Evolutionary conservation across 108 stramenopile species (phyloP).

Genomic region (Hondaea fermentalgiana): DNA sequence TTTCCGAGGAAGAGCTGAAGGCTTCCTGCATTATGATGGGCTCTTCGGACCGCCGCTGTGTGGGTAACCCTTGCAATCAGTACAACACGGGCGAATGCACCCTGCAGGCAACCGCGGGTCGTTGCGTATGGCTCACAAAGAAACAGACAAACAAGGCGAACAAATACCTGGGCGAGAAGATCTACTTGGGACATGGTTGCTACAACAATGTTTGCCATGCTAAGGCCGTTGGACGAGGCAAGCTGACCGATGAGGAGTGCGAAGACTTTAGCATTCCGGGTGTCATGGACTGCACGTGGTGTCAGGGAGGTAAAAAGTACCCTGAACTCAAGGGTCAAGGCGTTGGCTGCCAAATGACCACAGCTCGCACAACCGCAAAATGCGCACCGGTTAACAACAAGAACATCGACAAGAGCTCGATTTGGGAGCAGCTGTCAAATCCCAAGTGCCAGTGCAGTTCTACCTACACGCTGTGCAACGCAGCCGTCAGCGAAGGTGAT

Average conservation of each 20-base stretch:
- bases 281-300: background rate
- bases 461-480: background rate
- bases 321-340: background rate
- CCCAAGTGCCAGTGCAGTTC: background rate
- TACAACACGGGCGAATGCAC: background rate
- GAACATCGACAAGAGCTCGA: background rate
- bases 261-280: background rate
- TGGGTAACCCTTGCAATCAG: background rate
- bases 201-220: background rate
- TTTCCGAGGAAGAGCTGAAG: background rate
- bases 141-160: background rate
- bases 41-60: background rate
- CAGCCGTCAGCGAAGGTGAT: too few species aligned
- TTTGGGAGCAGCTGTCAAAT: background rate
- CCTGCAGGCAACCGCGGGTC: background rate
- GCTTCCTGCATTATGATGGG: background rate
- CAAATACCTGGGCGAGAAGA: background rate
- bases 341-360: background rate
- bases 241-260: background rate
- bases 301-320: background rate
- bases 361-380: background rate
- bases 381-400: background rate
- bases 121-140: background rate
- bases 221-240: background rate
- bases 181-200: background rate